A percentile compares a stretch with the other conserved stretches of the same genome.
Evolutionary conservation across 2,329 filamentous ascomycete genomes (phyloP).

Genomic region (Teratosphaeria gauchensis): DNA sequence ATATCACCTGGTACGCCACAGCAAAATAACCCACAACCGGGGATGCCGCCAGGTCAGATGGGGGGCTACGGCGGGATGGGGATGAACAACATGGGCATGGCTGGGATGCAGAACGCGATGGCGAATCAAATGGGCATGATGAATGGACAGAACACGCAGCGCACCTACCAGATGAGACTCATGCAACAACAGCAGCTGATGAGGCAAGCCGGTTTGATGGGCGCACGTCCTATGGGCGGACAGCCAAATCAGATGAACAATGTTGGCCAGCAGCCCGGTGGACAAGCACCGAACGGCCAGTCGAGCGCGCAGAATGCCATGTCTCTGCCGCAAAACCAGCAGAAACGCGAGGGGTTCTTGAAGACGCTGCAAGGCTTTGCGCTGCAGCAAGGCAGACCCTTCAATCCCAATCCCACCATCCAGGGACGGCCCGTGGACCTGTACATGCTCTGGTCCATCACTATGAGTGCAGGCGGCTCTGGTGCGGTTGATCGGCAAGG

Average conservation of each 20-base stretch:
- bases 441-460: slow-evolving; percentile 65
- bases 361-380: slow-evolving; percentile 71
- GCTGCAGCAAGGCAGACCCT: slow-evolving; percentile 58
- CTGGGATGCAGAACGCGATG: slow-evolving; percentile 28
- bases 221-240: slow-evolving; percentile 14
- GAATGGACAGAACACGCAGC: slow-evolving; percentile 53
- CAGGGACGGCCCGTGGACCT: slow-evolving; percentile 66
- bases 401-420: slow-evolving; percentile 66
- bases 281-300: slow-evolving; percentile 16
- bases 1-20: slow-evolving; percentile 19
- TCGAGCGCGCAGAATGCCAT: slow-evolving; percentile 8
- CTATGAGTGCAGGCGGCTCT: slow-evolving; percentile 69
- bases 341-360: slow-evolving; percentile 36
- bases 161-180: slow-evolving; percentile 77
- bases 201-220: slow-evolving; percentile 32
- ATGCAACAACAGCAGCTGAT: slow-evolving; percentile 64
- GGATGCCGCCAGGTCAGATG: slow-evolving; percentile 20
- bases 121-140: slow-evolving; percentile 29
- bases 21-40: neutral
- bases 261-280: slow-evolving; percentile 11
- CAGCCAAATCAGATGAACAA: slow-evolving; percentile 20
- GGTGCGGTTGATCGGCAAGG: slow-evolving; percentile 61
- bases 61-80: slow-evolving; percentile 9
- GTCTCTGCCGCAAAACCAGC: slow-evolving; percentile 7
- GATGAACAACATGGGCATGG: slow-evolving; percentile 23